Conservation (phyloP, 257 asterid genomes). For the Eucommia ulmoides region DNA sequence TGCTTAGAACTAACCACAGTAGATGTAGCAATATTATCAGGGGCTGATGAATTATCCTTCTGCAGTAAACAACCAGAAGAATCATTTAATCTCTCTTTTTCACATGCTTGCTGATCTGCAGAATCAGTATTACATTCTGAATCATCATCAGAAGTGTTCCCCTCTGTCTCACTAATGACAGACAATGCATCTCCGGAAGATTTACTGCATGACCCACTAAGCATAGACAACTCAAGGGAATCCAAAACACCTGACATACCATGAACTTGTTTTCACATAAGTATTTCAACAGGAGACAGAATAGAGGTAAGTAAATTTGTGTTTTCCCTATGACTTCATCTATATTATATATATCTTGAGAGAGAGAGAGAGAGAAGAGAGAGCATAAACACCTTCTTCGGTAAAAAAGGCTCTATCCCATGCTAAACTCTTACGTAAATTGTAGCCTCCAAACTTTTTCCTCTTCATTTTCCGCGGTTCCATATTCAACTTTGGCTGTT, state of each 20-base stretch:
- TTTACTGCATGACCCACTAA: neutral
- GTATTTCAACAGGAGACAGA: too few relatives aligned
- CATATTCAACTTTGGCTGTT: neutral
- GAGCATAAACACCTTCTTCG: neutral
- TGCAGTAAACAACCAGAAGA: neutral
- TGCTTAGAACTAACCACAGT: neutral
- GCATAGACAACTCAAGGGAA: neutral
- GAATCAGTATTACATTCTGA: too few relatives aligned
- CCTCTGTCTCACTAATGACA: neutral
- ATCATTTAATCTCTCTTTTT: too few relatives aligned
- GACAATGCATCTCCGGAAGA: neutral
- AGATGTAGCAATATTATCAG: neutral
- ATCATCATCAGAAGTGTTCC: neutral
- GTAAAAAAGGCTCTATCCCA: neutral
- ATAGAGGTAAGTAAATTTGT: too few relatives aligned
- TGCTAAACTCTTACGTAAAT: neutral
- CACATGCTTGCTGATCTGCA: too few relatives aligned
- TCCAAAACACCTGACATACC: neutral
- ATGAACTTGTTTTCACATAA: too few relatives aligned
- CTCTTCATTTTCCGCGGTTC: neutral
- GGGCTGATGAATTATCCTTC: neutral
- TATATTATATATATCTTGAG: too few relatives aligned
- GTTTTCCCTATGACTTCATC: too few relatives aligned
- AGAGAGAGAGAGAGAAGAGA: neutral
- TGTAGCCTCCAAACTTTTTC: neutral